Evolutionary conservation across 495 filamentous ascomycete genomes (phyloP), one percentile per base, ranked within the genome.

Genomic region (Friedmanniomyces simplex): DNA sequence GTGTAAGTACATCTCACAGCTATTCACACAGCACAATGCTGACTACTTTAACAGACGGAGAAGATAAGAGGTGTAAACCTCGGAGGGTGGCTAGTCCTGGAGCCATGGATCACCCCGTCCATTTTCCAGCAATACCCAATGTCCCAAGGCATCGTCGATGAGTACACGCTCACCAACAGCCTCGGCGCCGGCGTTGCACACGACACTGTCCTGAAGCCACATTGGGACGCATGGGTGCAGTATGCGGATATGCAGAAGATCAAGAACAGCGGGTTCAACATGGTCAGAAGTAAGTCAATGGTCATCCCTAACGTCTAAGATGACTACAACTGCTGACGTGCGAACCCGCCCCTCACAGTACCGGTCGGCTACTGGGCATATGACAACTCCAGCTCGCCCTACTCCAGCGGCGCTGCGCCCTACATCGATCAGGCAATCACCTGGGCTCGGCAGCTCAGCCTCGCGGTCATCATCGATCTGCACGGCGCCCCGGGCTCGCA

Each of bases 361-460:
- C 75, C 75, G 0, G 65, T 78, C 54, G 75, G 75, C 18, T 77
- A 71, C 61, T 78, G 76, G 76, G 76, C 76, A 13, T 77, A 69
- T 52, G 64, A 76, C 50, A 73, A 74, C 36, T 66, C 65, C 41
- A 67, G 69, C 21, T 65, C 76, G 18, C 76, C 76, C 0, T 78
- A 74, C 58, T 67, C 75, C 11, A 63, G 68, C 58, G 76, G 76
- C 16, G 76, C 76, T 14, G 74, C 74, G 21, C 50, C 54, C 1
- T 76, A 77, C 58, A 58, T 78, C 13, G 76, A 76, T 52, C 54
- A 62, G 21, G 76, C 76, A 20, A 71, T 78, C 34, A 66, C 58
- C 16, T 78, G 76, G 76, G 71, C 75, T 6, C 63, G 71, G 26
- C 58, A 65, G 26, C 61, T 68, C 2, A 66, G 71, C 7, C 56